A percentile compares a stretch with the other conserved stretches of the same genome.
phyloP scores from a whole-genome alignment of 306 rosid species.

The Vicia villosa region DNA sequence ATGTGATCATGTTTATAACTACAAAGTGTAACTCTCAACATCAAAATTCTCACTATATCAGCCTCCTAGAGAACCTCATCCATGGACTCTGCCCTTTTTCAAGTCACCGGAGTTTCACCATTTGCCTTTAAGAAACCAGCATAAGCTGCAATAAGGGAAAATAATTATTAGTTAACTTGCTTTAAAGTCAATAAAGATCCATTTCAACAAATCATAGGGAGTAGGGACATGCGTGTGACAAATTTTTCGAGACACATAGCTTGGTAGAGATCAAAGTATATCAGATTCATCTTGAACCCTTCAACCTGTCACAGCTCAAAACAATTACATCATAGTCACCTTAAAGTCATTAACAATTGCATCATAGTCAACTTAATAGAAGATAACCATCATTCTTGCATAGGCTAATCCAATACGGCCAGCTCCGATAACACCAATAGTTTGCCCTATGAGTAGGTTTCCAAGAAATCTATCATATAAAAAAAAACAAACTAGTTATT shows the following conservation, averaged over 20 bases:
- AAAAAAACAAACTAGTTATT: slow-evolving; percentile 28
- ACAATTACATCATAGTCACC: slow-evolving; percentile 11
- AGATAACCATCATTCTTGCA: slow-evolving; percentile 96
- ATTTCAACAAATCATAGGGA: slow-evolving; percentile 8
- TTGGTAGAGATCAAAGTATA: slow-evolving; percentile 94
- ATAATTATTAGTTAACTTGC: slow-evolving; percentile 33
- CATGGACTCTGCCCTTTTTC: slow-evolving; percentile 93
- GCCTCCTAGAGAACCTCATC: slow-evolving; percentile 95
- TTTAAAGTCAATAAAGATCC: not conserved
- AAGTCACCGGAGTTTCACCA: slow-evolving; percentile 87
- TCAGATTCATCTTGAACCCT: slow-evolving; percentile 99
- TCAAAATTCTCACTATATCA: slow-evolving; percentile 64
- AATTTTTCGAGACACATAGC: slow-evolving; percentile 93
- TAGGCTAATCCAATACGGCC: slow-evolving; percentile 98
- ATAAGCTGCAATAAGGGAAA: slow-evolving; percentile 63
- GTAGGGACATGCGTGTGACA: slow-evolving; percentile 93
- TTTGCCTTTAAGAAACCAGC: too few relatives aligned
- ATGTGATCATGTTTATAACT: not conserved
- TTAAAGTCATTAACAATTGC: slow-evolving; percentile 16
- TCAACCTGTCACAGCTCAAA: slow-evolving; percentile 64
- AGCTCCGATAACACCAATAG: slow-evolving; percentile 97
- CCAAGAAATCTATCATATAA: slow-evolving; percentile 74
- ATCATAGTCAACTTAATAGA: not conserved
- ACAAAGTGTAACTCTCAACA: not conserved
- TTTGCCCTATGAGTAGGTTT: slow-evolving; percentile 92